Base-by-base conservation (phyloP, 148 eudicot genomes). In the Vaccinium corymbosum region DNA sequence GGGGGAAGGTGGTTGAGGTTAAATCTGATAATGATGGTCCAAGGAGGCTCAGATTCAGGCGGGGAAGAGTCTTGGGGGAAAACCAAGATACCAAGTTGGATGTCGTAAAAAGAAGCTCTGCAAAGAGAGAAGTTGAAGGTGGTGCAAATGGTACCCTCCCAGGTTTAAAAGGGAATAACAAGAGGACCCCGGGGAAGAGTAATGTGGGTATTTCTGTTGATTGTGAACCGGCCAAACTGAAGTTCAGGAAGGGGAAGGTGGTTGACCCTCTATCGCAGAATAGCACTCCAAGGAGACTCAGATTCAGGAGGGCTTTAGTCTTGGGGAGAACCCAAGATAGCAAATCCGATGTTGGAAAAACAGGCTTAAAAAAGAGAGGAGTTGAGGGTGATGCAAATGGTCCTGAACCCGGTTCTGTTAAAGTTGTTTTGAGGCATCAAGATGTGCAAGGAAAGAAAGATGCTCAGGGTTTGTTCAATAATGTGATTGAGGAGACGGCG, bases 401-500 rank as follows among this genome's bases (percentile, higher is more conserved):
- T 72, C 13, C 84, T 22, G 79, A 86, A 35, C 49, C 71, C 32
- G 87, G 52, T 56, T 80, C 89, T 20, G 87, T 74, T 83, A 92
- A 90, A 76, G 92, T 96, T 81, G 92, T 85, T 49, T 85, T 96
- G 66, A 93, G 91, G 92, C 99, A 93, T 87, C 98, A 93, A 87
- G 94, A 93, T 55, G 88, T 89, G 90, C 92, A 92, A 84, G 85
- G 81, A 6, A 93, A 91, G 90, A 95, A 91, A 88, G 93, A 90
- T 81, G 90, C 84, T 64, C 90, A 89, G 86, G 94, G 89, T 81
- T 89, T 93, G 88, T 83, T 90, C 22, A 97, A 97, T 79, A 89
- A 90, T 82, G 97, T 97, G 27, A 94, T 97, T 10, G 94, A 97
- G 89, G 97, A 93, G 86, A 93, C 99, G 15, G 98, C 95, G 10